Conservation (phyloP, 345 rosid genomes). For the Hirschfeldia incana region DNA sequence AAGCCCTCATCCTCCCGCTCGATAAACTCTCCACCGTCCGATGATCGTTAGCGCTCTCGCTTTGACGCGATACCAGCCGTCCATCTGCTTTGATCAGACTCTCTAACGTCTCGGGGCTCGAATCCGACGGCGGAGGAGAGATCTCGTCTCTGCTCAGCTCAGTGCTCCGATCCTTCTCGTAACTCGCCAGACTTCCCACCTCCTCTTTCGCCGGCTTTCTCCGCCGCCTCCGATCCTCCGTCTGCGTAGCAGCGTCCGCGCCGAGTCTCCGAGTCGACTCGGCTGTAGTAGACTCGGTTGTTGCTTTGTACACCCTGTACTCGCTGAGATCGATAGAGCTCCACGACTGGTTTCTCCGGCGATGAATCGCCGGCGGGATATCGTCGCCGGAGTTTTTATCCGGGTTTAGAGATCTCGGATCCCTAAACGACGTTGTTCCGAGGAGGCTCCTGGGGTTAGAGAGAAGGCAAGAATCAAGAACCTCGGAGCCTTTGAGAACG, state of each 20-base stretch:
- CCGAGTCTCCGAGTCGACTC: constrained; percentile 57
- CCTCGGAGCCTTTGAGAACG: constrained; percentile 91
- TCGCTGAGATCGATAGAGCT: constrained; percentile 75
- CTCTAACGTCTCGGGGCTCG: constrained; percentile 89
- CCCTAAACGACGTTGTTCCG: constrained; percentile 49
- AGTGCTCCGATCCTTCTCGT: constrained; percentile 43
- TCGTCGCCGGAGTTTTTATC: constrained; percentile 38
- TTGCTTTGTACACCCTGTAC: constrained; percentile 66
- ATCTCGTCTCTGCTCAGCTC: constrained; percentile 77
- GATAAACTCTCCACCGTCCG: constrained; percentile 52
- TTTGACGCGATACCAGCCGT: constrained; percentile 49
- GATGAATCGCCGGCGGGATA: constrained; percentile 37
- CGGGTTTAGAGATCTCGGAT: constrained; percentile 37
- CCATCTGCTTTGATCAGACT: constrained; percentile 75
- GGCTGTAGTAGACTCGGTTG: constrained; percentile 49
- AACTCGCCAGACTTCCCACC: constrained; percentile 30
- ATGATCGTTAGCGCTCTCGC: constrained; percentile 36
- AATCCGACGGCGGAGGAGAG: constrained; percentile 95
- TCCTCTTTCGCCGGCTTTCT: constrained; percentile 45
- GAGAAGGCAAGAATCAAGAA: constrained; percentile 48
- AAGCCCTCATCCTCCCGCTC: constrained; percentile 71
- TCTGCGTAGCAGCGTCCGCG: constrained; percentile 91
- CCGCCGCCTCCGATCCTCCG: constrained; percentile 65
- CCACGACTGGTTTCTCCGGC: constrained; percentile 83
- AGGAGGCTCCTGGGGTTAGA: constrained; percentile 45